Percentiles rank a stretch among this genome's conserved stretches.
These are phyloP conservation scores for Apiospora aurea DNA, from an alignment of 2,329 filamentous ascomycete species.

Conservation along the genomic window DNA sequence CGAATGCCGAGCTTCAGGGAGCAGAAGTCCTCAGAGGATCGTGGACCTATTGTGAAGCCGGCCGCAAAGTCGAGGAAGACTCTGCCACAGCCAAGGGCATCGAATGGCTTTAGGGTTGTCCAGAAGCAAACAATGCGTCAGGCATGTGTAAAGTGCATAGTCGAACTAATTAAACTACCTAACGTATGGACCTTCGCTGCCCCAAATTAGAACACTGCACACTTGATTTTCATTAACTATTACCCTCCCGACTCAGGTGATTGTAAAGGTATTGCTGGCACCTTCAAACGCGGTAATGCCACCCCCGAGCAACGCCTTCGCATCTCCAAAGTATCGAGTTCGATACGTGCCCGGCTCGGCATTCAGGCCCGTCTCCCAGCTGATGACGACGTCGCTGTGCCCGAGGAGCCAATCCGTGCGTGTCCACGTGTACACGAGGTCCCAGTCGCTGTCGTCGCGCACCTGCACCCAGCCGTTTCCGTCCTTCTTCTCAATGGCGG, in stretches of 20 bases:
- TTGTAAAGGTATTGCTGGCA: conserved; percentile 62
- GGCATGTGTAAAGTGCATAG: too few species aligned
- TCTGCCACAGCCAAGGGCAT: conserved; percentile 33
- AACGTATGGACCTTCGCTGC: too few species aligned
- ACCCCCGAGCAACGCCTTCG: conserved; percentile 69
- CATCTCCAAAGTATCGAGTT: conserved; percentile 84
- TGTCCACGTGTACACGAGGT: conserved; percentile 80
- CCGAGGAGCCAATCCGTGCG: conserved; percentile 73
- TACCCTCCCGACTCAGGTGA: conserved; percentile 34
- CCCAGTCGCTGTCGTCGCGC: conserved; percentile 82
- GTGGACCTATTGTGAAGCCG: conserved; percentile 34
- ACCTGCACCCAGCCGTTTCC: conserved; percentile 68
- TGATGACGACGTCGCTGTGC: conserved; percentile 78
- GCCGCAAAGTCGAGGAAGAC: conserved; percentile 35
- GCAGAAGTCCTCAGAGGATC: conserved; percentile 49
- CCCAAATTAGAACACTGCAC: neutral
- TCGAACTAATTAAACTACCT: neutral
- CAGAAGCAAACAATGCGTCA: neutral
- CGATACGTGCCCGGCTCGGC: conserved; percentile 74
- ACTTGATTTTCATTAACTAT: neutral
- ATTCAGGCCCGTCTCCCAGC: conserved; percentile 77
- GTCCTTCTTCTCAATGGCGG: conserved; percentile 72
- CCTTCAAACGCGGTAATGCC: conserved; percentile 74
- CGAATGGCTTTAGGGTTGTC: conserved; percentile 33
- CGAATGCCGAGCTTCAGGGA: conserved; percentile 49